phyloP scores from a whole-genome alignment of 768 basidiomycete species.

The Boletus subparvulus region DNA sequence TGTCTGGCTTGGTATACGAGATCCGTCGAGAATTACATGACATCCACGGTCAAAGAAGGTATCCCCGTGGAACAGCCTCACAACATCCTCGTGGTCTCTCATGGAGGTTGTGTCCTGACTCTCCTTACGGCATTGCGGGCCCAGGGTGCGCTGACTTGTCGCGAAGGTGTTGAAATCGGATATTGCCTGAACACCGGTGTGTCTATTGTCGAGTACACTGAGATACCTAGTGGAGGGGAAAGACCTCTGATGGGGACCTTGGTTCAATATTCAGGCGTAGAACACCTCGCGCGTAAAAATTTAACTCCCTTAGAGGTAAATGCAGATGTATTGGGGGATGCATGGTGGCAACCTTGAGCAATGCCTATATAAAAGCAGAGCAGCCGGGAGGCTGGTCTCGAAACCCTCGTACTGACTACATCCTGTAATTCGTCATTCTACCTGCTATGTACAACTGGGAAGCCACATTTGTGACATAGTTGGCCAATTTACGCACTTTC shows the following conservation, averaged over 20 bases:
- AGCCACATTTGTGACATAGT: background rate
- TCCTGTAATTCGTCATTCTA: background rate
- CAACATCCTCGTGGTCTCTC: slow-evolving; percentile 1
- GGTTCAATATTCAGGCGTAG: slow-evolving; percentile 50
- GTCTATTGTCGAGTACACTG: slow-evolving; percentile 53
- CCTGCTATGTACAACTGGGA: background rate
- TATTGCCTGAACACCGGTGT: slow-evolving; percentile 31
- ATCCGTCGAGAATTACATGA: slow-evolving; percentile 2
- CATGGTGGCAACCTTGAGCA: slow-evolving; percentile 2
- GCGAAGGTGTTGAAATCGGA: slow-evolving; percentile 23
- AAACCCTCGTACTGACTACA: background rate
- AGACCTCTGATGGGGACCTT: slow-evolving; percentile 34
- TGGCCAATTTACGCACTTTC: background rate
- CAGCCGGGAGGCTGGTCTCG: background rate
- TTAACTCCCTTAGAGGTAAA: slow-evolving; percentile 42
- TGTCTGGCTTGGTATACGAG: slow-evolving; percentile 3
- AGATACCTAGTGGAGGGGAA: slow-evolving; percentile 16
- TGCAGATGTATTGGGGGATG: slow-evolving; percentile 41
- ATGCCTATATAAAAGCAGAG: background rate
- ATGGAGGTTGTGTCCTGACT: slow-evolving; percentile 54
- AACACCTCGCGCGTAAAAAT: slow-evolving; percentile 42
- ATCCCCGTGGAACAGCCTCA: background rate
- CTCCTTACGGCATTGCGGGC: slow-evolving; percentile 43
- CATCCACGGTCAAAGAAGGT: background rate
- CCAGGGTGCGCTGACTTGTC: slow-evolving; percentile 37